These are phyloP conservation scores for Mycotypha africana DNA, from an alignment of 371 early-diverging fungal species.

Conservation along the genomic window DNA sequence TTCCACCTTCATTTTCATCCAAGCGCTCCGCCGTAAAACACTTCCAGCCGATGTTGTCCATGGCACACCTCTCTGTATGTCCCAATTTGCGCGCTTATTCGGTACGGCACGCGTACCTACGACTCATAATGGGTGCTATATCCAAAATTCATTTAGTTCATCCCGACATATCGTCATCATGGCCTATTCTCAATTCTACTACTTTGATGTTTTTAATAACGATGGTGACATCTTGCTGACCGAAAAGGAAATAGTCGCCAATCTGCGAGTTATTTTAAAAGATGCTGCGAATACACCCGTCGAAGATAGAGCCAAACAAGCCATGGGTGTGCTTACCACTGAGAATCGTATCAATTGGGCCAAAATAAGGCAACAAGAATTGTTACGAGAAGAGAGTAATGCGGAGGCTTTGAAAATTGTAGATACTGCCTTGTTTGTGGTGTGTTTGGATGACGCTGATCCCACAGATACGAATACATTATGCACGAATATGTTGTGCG, in stretches of 20 bases:
- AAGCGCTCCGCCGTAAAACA: constrained; percentile 35
- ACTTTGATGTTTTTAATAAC: constrained; percentile 57
- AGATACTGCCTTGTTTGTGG: constrained; percentile 74
- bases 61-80: constrained; percentile 60
- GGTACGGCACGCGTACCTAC: constrained; percentile 53
- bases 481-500: constrained; percentile 52
- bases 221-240: constrained; percentile 31
- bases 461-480: constrained; percentile 36
- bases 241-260: constrained; percentile 45
- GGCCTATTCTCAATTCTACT: constrained; percentile 58
- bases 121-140: constrained; percentile 39
- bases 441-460: constrained; percentile 70
- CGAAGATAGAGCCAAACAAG: constrained; percentile 22
- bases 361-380: constrained; percentile 29
- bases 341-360: constrained; percentile 74
- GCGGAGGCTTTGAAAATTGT: constrained; percentile 52
- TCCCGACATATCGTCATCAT: constrained; percentile 55
- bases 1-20: constrained; percentile 50
- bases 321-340: constrained; percentile 63
- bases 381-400: constrained; percentile 45
- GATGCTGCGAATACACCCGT: constrained; percentile 32
- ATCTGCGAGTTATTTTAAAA: constrained; percentile 32
- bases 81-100: constrained; percentile 57
- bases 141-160: constrained; percentile 32
- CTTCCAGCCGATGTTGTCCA: constrained; percentile 62